These are phyloP conservation scores for Dendrobium officinale DNA, from an alignment of 106 monocot genomes.

Conservation along the genomic window DNA sequence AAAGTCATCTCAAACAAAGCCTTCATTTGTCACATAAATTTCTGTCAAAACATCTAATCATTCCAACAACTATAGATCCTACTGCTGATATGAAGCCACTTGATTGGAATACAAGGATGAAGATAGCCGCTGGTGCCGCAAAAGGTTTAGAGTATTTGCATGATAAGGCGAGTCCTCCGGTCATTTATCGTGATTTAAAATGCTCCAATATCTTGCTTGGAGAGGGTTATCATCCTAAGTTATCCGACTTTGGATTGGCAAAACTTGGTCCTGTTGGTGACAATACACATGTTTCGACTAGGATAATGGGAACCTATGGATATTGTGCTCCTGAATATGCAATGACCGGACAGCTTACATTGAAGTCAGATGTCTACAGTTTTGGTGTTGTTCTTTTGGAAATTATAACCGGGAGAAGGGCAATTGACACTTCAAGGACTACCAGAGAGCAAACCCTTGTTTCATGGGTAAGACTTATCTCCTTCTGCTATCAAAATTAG, in stretches of 20 bases:
- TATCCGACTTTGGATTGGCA: conserved; percentile 43
- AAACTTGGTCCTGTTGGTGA: conserved; percentile 41
- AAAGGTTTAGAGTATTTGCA: conserved; percentile 41
- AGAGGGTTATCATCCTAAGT: conserved; percentile 36
- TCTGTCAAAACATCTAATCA: background rate
- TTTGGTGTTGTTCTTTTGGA: conserved; percentile 48
- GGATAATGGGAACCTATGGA: conserved; percentile 43
- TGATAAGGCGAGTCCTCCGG: conserved; percentile 33
- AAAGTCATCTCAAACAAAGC: too few species aligned
- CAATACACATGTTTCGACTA: conserved; percentile 38
- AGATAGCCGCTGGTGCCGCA: conserved; percentile 35
- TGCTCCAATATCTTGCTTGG: conserved; percentile 40
- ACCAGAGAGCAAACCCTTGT: conserved; percentile 33
- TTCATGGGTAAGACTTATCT: conserved; percentile 29
- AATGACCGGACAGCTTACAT: conserved; percentile 34
- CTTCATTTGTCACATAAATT: background rate
- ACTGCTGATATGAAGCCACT: conserved; percentile 24
- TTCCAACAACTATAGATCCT: conserved; percentile 22
- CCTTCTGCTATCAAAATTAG: too few species aligned
- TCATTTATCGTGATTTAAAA: conserved; percentile 42
- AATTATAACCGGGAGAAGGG: conserved; percentile 37
- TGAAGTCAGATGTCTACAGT: conserved; percentile 43
- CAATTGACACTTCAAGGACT: conserved; percentile 23
- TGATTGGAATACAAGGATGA: conserved; percentile 52
- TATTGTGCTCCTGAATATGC: conserved; percentile 44